Percentiles rank a stretch among this genome's conserved stretches.
Evolutionary conservation across 2,329 filamentous ascomycete genomes (phyloP).

Genomic region (Tolypocladium inflatum): DNA sequence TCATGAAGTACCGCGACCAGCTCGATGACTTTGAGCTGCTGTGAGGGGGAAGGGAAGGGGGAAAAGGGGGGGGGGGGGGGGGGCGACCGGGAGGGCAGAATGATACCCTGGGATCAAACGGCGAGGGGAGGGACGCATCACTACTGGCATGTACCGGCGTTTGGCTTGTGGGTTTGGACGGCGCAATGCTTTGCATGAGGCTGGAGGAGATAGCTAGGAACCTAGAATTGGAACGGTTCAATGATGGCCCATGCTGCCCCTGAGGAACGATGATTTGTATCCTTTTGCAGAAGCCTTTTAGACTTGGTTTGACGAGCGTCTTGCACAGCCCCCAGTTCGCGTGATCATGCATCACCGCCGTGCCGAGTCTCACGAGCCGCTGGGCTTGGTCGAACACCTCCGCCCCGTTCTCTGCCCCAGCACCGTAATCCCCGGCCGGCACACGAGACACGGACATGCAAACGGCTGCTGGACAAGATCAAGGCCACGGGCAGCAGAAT

Average conservation of each 20-base stretch:
- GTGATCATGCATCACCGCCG: not conserved
- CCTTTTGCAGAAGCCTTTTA: not conserved
- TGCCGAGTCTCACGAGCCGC: not conserved
- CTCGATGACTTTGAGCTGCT: slow-evolving; percentile 92
- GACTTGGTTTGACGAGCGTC: not conserved
- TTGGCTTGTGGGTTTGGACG: not conserved
- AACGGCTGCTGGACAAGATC: not conserved
- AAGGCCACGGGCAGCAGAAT: too few relatives aligned
- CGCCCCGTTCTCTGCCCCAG: not conserved
- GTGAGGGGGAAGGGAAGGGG: too few relatives aligned
- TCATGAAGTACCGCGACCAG: slow-evolving; percentile 90
- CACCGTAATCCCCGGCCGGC: not conserved
- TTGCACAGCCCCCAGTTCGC: not conserved
- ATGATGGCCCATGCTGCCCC: not conserved
- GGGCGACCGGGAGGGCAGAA: not conserved
- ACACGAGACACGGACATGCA: not conserved
- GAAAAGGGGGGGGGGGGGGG: too few relatives aligned
- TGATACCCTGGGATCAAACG: not conserved
- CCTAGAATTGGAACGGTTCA: not conserved
- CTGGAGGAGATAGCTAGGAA: not conserved
- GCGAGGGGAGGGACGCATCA: not conserved
- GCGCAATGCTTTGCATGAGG: not conserved
- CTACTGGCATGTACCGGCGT: not conserved
- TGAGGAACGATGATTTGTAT: not conserved
- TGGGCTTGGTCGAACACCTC: not conserved